Conservation (phyloP, 2,329 filamentous ascomycete genomes). For the Colletotrichum sp. region DNA sequence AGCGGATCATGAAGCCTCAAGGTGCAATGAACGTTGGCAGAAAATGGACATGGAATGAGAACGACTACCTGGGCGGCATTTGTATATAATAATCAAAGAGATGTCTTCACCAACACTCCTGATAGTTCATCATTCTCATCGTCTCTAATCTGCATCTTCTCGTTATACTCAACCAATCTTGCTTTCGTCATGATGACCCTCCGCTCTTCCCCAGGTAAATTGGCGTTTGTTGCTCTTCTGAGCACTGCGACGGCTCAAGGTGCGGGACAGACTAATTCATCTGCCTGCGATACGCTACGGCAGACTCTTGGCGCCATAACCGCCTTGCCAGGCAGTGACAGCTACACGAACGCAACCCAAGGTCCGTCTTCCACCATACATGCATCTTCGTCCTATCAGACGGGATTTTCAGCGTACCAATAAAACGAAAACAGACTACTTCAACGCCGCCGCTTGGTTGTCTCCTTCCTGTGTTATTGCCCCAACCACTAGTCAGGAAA, state of each 20-base stretch:
- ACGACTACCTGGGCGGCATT: background rate
- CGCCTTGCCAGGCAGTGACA: background rate
- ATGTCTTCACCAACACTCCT: background rate
- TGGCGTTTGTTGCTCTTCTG: background rate
- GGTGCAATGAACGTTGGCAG: background rate
- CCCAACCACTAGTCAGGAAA: background rate
- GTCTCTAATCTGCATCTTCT: background rate
- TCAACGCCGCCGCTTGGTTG: background rate
- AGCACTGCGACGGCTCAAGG: background rate
- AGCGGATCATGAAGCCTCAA: background rate
- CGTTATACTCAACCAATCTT: background rate
- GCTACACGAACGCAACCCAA: background rate
- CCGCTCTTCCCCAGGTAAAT: background rate
- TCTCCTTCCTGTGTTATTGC: background rate
- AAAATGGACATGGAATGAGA: background rate
- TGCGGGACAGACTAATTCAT: background rate
- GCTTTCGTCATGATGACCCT: background rate
- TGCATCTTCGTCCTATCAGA: background rate
- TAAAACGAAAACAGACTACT: background rate
- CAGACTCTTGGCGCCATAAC: background rate
- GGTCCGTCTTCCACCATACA: background rate
- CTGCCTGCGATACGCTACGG: background rate
- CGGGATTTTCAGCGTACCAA: background rate
- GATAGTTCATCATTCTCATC: background rate
- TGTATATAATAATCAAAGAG: background rate